Percentiles rank a stretch among this genome's conserved stretches.
These are phyloP conservation scores for Coleophoma eucalyptorum DNA, from an alignment of 2,329 filamentous ascomycete species.

Conservation along the genomic window DNA sequence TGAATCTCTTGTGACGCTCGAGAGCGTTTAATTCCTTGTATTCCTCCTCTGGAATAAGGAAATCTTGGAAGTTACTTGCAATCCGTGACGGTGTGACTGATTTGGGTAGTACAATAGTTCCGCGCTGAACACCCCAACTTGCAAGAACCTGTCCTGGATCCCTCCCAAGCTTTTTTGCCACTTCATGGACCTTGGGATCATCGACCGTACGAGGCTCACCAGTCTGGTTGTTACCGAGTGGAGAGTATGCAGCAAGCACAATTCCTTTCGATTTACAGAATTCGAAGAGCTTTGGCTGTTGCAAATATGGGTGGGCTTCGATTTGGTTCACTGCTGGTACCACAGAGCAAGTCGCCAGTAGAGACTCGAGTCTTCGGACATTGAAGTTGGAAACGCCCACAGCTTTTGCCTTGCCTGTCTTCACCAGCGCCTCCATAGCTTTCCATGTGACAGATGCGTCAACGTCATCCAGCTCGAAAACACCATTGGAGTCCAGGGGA, in stretches of 20 bases:
- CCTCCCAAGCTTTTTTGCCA: conserved; percentile 52
- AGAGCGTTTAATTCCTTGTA: conserved; percentile 33
- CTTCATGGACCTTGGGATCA: conserved; percentile 51
- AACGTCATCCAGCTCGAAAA: conserved; percentile 7
- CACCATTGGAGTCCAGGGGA: conserved; percentile 7
- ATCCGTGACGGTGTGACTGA: conserved; percentile 47
- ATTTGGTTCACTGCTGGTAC: conserved; percentile 46
- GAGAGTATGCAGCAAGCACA: conserved; percentile 43
- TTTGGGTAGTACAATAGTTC: conserved; percentile 50
- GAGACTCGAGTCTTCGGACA: conserved; percentile 32
- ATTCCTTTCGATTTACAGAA: conserved; percentile 44
- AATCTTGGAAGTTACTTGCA: conserved; percentile 31
- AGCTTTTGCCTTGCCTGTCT: conserved; percentile 32
- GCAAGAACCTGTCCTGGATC: conserved; percentile 41
- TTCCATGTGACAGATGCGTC: conserved; percentile 21
- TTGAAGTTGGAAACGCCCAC: conserved; percentile 51
- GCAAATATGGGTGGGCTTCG: conserved; percentile 68
- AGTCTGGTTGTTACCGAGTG: conserved; percentile 32
- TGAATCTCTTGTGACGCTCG: conserved; percentile 39
- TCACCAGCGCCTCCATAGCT: conserved; percentile 34
- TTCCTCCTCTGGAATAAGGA: conserved; percentile 30
- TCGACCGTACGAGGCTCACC: conserved; percentile 45
- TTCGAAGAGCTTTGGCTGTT: conserved; percentile 42
- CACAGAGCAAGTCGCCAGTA: conserved; percentile 37
- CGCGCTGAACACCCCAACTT: conserved; percentile 47